Percentiles rank a stretch among this genome's conserved stretches.
These are phyloP conservation scores for Pestalotiopsis sp. DNA, from an alignment of 2,329 filamentous ascomycete species.

Conservation along the genomic window DNA sequence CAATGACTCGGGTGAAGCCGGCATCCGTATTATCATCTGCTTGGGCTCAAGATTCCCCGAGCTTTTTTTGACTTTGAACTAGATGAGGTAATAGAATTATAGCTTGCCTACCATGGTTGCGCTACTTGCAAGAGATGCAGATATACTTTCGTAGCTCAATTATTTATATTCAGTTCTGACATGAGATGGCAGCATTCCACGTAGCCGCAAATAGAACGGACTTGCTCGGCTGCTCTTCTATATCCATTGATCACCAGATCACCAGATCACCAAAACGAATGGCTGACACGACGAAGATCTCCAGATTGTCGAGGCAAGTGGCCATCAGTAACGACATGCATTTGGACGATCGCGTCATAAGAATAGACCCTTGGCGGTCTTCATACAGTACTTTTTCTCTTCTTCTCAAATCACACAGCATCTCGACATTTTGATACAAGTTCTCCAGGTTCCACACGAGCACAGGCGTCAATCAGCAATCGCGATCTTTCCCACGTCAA, in stretches of 20 bases:
- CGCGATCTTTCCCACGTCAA: not conserved
- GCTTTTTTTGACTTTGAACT: not conserved
- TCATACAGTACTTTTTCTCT: not conserved
- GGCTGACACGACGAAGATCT: not conserved
- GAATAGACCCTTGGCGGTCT: not conserved
- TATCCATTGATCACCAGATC: not conserved
- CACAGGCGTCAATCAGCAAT: not conserved
- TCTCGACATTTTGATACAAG: not conserved
- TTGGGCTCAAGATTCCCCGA: not conserved
- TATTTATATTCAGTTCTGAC: too few species aligned
- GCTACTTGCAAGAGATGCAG: not conserved
- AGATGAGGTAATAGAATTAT: not conserved
- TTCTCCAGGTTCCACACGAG: not conserved
- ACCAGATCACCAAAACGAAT: not conserved
- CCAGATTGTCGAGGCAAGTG: not conserved
- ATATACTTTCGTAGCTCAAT: not conserved
- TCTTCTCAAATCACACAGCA: not conserved
- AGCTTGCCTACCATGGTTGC: not conserved
- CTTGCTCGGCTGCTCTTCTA: not conserved
- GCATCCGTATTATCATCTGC: not conserved
- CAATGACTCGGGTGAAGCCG: not conserved
- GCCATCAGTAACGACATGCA: not conserved
- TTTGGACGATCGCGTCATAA: not conserved
- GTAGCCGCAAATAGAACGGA: too few species aligned
- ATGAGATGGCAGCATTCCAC: too few species aligned